phyloP scores from a whole-genome alignment of 345 rosid genomes.

The Balakata baccata region DNA sequence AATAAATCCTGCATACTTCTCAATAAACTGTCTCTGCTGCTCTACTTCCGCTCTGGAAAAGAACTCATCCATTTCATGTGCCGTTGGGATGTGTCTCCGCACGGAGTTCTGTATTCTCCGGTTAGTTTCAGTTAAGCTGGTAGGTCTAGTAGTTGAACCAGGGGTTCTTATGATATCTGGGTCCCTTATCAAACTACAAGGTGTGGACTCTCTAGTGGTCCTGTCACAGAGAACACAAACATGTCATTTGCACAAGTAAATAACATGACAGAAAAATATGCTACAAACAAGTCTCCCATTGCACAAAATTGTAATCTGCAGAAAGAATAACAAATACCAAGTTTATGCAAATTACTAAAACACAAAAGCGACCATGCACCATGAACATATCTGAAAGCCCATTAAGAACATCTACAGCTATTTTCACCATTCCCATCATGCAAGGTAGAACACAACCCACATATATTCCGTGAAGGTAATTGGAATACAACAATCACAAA shows the following conservation, averaged over 20 bases:
- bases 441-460: slow-evolving; percentile 2
- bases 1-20: slow-evolving; percentile 44
- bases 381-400: slow-evolving; percentile 16
- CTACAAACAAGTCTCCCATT: not conserved
- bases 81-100: slow-evolving; percentile 45
- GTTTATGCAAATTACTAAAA: slow-evolving; percentile 1
- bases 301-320: not conserved
- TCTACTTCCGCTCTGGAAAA: slow-evolving; percentile 74
- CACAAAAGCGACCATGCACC: not conserved
- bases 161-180: slow-evolving; percentile 61
- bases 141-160: slow-evolving; percentile 52
- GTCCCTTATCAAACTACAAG: slow-evolving; percentile 76
- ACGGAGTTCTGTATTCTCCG: slow-evolving; percentile 41
- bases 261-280: not conserved
- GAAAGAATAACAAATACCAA: not conserved
- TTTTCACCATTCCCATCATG: not conserved
- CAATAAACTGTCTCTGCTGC: slow-evolving; percentile 64
- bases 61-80: slow-evolving; percentile 78
- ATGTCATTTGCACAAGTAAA: not conserved
- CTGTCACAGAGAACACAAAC: slow-evolving; percentile 37
- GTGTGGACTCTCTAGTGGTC: slow-evolving; percentile 86
- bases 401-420: slow-evolving; percentile 9
- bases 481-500: slow-evolving; percentile 13
- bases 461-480: slow-evolving; percentile 19
- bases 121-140: slow-evolving; percentile 41